Evolutionary conservation across 345 rosid species (phyloP).

Genomic region (Gossypioides kirkii): DNA sequence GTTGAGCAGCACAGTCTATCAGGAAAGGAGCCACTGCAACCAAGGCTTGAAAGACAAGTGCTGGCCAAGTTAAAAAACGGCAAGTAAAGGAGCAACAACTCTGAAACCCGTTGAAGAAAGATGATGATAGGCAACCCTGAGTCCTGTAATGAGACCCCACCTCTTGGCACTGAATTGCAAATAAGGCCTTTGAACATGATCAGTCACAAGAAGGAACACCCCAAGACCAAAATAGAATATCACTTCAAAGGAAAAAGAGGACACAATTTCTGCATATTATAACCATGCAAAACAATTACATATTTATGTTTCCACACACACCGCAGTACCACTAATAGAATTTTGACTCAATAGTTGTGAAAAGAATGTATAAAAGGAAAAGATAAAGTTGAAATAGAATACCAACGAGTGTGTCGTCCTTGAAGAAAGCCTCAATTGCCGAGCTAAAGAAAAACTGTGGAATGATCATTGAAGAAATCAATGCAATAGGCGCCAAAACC

Average conservation of each 20-base stretch:
- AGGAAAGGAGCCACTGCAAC: constrained; percentile 71
- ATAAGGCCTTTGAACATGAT: constrained; percentile 72
- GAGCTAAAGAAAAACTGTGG: constrained; percentile 66
- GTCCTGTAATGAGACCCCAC: constrained; percentile 86
- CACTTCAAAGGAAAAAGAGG: constrained; percentile 55
- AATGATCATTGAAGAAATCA: constrained; percentile 58
- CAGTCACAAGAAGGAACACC: constrained; percentile 54
- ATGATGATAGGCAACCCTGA: constrained; percentile 65
- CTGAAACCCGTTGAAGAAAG: constrained; percentile 62
- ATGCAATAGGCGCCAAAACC: constrained; percentile 63
- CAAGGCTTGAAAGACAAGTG: constrained; percentile 51
- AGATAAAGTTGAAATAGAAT: background rate
- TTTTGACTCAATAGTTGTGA: background rate
- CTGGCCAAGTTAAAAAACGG: constrained; percentile 68
- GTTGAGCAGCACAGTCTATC: constrained; percentile 68
- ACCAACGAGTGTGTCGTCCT: constrained; percentile 53
- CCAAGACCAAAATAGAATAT: constrained; percentile 71
- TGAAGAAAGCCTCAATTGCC: constrained; percentile 44
- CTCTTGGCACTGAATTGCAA: constrained; percentile 75
- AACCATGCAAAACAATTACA: background rate
- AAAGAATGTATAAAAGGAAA: background rate
- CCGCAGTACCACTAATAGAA: background rate
- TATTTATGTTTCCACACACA: background rate
- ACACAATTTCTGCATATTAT: constrained; percentile 50
- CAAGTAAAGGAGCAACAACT: constrained; percentile 52